A percentile compares a stretch with the other conserved stretches of the same genome.
phyloP scores from a whole-genome alignment of 2,329 filamentous ascomycete genomes.

The Diaporthe sp. region DNA sequence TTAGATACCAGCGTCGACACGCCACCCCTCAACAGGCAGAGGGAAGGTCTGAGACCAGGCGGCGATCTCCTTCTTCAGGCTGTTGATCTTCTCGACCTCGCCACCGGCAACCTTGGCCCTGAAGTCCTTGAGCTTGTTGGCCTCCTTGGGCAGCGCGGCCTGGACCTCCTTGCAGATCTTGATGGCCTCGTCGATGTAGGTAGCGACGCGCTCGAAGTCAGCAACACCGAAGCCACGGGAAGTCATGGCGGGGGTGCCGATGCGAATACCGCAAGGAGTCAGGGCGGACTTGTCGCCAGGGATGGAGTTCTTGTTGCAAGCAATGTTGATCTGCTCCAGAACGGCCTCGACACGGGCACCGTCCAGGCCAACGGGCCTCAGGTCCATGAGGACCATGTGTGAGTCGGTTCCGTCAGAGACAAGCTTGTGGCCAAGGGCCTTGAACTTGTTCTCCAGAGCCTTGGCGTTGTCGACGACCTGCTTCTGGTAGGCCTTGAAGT shows the following conservation, averaged over 20 bases:
- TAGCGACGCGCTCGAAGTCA: constrained; percentile 91
- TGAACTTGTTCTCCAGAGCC: constrained; percentile 86
- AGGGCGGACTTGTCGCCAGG: constrained; percentile 98
- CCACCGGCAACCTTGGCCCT: constrained; percentile 89
- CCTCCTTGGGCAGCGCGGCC: constrained; percentile 87
- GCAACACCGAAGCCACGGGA: constrained; percentile 91
- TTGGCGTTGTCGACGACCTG: constrained; percentile 95
- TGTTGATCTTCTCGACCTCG: constrained; percentile 83
- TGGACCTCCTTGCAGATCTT: constrained; percentile 93
- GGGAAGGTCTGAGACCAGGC: constrained; percentile 91
- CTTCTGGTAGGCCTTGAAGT: constrained; percentile 95
- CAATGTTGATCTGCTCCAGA: constrained; percentile 97
- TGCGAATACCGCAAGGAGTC: constrained; percentile 93
- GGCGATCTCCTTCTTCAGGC: constrained; percentile 89
- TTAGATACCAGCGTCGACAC: constrained; percentile 71
- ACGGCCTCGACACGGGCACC: constrained; percentile 96
- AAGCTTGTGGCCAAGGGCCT: constrained; percentile 91
- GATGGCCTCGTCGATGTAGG: constrained; percentile 90
- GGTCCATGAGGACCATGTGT: constrained; percentile 95
- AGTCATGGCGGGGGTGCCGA: constrained; percentile 98
- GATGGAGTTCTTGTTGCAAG: constrained; percentile 99
- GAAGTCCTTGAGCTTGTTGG: constrained; percentile 99
- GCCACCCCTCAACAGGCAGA: constrained; percentile 85
- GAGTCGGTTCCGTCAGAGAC: constrained; percentile 97
- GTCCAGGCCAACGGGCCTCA: constrained; percentile 88